Evolutionary conservation across 2,329 filamentous ascomycete species (phyloP).

Genomic region (Pestalotiopsis sp.): DNA sequence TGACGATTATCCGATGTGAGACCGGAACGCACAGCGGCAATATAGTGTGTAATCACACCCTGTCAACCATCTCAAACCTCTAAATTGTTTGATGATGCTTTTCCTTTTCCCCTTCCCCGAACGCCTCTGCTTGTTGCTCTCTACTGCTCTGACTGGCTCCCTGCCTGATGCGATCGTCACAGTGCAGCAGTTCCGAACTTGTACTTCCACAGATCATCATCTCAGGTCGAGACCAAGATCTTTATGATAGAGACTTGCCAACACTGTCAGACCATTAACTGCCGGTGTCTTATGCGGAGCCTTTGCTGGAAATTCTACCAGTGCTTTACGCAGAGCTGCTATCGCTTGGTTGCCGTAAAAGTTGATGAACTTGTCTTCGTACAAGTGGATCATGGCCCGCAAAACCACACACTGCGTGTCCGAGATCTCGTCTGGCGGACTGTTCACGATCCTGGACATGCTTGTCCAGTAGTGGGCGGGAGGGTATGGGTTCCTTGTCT

Average conservation of each 20-base stretch:
- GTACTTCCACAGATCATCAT: not conserved
- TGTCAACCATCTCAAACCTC: not conserved
- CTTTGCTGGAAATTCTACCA: slow-evolving; percentile 72
- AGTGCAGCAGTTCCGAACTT: not conserved
- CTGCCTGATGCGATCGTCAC: not conserved
- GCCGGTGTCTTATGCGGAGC: slow-evolving; percentile 50
- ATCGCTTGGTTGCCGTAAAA: slow-evolving; percentile 80
- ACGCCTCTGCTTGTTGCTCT: not conserved
- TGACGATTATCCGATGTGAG: not conserved
- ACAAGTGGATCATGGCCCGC: slow-evolving; percentile 71
- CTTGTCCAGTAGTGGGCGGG: slow-evolving; percentile 82
- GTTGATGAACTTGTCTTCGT: slow-evolving; percentile 73
- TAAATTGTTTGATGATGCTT: not conserved
- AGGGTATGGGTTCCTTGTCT: slow-evolving; percentile 73
- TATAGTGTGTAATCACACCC: not conserved
- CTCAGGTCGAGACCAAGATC: slow-evolving; percentile 51
- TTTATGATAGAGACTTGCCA: slow-evolving; percentile 55
- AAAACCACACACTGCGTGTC: slow-evolving; percentile 74
- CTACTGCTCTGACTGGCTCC: not conserved
- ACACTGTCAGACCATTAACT: slow-evolving; percentile 53
- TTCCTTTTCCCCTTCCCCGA: not conserved
- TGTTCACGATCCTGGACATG: slow-evolving; percentile 76
- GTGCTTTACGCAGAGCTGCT: slow-evolving; percentile 69
- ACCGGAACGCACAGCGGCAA: not conserved
- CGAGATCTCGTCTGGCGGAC: slow-evolving; percentile 67